phyloP scores from a whole-genome alignment of 2,329 filamentous ascomycete species.

The Sporothrix phasma region DNA sequence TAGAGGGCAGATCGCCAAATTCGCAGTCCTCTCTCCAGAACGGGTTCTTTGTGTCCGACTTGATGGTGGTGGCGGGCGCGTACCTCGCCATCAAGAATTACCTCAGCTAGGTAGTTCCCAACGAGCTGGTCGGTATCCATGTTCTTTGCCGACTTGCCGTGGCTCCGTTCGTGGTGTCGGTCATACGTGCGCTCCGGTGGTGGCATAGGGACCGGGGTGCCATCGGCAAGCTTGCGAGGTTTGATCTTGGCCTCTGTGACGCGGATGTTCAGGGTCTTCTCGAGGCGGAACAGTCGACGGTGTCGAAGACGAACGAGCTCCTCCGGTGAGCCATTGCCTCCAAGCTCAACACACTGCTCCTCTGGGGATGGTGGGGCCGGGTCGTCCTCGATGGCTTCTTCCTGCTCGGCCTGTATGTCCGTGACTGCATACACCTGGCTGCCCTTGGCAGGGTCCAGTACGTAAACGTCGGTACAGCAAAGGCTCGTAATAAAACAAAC shows the following conservation, averaged over 20 bases:
- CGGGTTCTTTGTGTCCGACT: constrained; percentile 59
- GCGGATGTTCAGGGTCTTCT: constrained; percentile 49
- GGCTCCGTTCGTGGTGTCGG: constrained; percentile 3
- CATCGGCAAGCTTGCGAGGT: constrained; percentile 21
- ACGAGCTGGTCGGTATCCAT: constrained; percentile 36
- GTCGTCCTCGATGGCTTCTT: background rate
- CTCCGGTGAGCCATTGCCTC: background rate
- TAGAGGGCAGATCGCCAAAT: constrained; percentile 61
- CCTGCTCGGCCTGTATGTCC: constrained; percentile 31
- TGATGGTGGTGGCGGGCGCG: constrained; percentile 65
- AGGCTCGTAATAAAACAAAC: constrained; percentile 85
- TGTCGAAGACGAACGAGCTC: constrained; percentile 2
- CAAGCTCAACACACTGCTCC: background rate
- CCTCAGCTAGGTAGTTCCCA: constrained; percentile 69
- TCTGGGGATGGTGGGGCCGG: background rate
- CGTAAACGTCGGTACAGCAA: constrained; percentile 90
- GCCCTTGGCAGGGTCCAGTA: constrained; percentile 38
- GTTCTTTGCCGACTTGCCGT: constrained; percentile 22
- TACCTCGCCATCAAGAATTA: constrained; percentile 70
- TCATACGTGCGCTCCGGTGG: constrained; percentile 24
- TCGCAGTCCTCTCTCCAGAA: constrained; percentile 79
- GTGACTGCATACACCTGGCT: constrained; percentile 35
- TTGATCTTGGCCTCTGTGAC: constrained; percentile 55
- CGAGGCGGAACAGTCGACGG: constrained; percentile 47
- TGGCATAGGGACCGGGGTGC: constrained; percentile 18